A percentile compares a stretch with the other conserved stretches of the same genome.
Conservation (phyloP, 1,284 basidiomycete genomes). For the Rhodotorula mucilaginosa region DNA sequence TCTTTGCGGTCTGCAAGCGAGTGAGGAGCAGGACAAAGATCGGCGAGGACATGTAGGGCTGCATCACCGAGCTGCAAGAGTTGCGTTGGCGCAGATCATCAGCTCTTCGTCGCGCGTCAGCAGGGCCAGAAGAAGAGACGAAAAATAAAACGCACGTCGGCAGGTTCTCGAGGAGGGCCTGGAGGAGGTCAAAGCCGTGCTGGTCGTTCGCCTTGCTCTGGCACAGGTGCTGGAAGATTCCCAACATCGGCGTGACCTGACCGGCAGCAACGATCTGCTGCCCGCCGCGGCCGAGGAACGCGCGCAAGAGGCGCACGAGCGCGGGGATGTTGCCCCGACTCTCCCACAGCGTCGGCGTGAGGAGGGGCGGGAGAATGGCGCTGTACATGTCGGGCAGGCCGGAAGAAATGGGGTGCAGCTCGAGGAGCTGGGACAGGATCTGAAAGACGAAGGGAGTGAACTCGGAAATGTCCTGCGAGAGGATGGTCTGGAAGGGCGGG, state of each 20-base stretch:
- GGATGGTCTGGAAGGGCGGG: constrained; percentile 79
- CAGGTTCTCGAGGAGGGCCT: constrained; percentile 70
- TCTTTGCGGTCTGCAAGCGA: constrained; percentile 82
- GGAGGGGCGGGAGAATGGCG: constrained; percentile 73
- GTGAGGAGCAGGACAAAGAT: constrained; percentile 79
- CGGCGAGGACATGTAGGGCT: constrained; percentile 67
- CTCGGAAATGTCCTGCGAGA: constrained; percentile 90
- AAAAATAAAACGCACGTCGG: constrained; percentile 60
- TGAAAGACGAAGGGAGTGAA: constrained; percentile 98
- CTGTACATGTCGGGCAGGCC: constrained; percentile 73
- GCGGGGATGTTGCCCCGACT: constrained; percentile 95
- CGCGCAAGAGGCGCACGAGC: constrained; percentile 80
- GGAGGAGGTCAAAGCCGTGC: constrained; percentile 86
- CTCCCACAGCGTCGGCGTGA: constrained; percentile 86
- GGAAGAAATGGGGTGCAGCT: constrained; percentile 61
- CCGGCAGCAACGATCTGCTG: constrained; percentile 66
- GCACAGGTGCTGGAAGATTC: constrained; percentile 83
- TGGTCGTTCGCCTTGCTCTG: constrained; percentile 83
- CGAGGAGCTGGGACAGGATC: constrained; percentile 91
- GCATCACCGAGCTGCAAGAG: constrained; percentile 60
- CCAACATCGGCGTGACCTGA: constrained; percentile 76
- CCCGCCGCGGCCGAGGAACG: constrained; percentile 74
- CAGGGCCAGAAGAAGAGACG: too few species aligned
- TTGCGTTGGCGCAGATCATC: too few species aligned
- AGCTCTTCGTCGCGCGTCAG: not conserved